phyloP scores from a whole-genome alignment of 768 basidiomycete genomes.

The Lyophyllum atratum region DNA sequence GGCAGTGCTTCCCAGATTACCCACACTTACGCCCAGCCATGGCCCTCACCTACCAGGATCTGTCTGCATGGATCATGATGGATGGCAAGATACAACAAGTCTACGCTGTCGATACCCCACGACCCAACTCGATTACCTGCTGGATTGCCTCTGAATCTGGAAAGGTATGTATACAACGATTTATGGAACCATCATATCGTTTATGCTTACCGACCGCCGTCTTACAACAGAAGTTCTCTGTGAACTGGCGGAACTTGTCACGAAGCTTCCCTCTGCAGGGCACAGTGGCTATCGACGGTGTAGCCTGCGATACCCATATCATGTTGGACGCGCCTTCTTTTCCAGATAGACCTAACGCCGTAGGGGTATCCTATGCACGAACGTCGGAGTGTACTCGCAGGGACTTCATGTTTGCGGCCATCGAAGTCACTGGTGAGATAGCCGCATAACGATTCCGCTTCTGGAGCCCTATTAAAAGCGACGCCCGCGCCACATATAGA shows the following conservation, averaged over 20 bases:
- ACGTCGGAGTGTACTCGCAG: conserved; percentile 7
- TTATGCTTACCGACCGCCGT: background rate
- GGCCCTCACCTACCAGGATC: background rate
- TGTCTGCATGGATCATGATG: conserved; percentile 11
- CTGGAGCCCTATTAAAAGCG: conserved; percentile 8
- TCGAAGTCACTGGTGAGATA: conserved; percentile 8
- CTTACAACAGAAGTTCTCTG: conserved; percentile 24
- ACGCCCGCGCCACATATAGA: background rate
- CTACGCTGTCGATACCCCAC: background rate
- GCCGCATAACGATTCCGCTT: conserved; percentile 22
- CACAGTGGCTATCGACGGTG: conserved; percentile 24
- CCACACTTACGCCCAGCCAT: background rate
- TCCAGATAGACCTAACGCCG: conserved; percentile 23
- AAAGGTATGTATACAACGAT: conserved; percentile 15
- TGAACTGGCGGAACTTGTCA: conserved; percentile 27
- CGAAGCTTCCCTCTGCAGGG: conserved; percentile 23
- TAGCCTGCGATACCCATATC: conserved; percentile 27
- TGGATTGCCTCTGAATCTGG: conserved; percentile 25
- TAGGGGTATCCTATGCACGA: conserved; percentile 16
- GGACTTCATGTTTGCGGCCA: conserved; percentile 12
- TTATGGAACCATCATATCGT: too few relatives aligned
- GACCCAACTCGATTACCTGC: conserved; percentile 17
- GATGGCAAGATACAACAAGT: background rate
- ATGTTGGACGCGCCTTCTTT: conserved; percentile 23
- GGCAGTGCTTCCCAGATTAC: background rate